Evolutionary conservation across 208 protist species (phyloP).

Genomic region (Trypanosoma congolense): DNA sequence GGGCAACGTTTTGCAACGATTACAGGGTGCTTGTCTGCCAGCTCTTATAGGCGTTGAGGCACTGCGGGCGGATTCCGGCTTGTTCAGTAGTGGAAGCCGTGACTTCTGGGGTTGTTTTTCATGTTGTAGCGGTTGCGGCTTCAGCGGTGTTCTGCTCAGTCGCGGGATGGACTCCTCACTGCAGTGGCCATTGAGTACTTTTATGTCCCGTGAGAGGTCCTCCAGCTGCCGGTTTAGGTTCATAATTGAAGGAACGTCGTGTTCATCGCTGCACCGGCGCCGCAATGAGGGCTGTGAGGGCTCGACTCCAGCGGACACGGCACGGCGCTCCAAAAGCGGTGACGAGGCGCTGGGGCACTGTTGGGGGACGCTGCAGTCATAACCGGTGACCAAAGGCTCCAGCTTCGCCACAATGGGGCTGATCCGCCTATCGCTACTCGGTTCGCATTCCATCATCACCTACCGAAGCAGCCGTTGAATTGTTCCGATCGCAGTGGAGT

Average conservation of each 20-base stretch:
- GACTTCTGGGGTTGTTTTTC: neutral
- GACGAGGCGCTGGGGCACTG: neutral
- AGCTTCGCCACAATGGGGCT: too few relatives aligned
- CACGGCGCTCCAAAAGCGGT: neutral
- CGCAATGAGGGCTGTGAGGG: neutral
- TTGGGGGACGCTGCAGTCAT: too few relatives aligned
- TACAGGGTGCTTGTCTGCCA: neutral
- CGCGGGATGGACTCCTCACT: neutral
- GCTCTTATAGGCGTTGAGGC: neutral
- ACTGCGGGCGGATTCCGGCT: neutral
- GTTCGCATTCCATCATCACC: too few relatives aligned
- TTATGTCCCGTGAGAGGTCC: constrained; percentile 22
- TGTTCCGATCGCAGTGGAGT: too few relatives aligned
- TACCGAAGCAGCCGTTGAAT: too few relatives aligned
- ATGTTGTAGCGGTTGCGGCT: neutral
- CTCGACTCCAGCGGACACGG: neutral
- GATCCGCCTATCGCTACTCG: too few relatives aligned
- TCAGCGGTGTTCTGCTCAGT: neutral
- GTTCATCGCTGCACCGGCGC: neutral
- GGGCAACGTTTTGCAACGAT: neutral
- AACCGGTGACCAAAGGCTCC: too few relatives aligned
- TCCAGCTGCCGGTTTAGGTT: constrained; percentile 23
- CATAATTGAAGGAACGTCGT: constrained; percentile 17
- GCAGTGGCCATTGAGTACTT: constrained; percentile 5
- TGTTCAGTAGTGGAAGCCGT: neutral